A percentile compares a stretch with the other conserved stretches of the same genome.
These are phyloP conservation scores for Ogataea nakhonphanomensis DNA, from an alignment of 805 yeast genomes.

Conservation along the genomic window DNA sequence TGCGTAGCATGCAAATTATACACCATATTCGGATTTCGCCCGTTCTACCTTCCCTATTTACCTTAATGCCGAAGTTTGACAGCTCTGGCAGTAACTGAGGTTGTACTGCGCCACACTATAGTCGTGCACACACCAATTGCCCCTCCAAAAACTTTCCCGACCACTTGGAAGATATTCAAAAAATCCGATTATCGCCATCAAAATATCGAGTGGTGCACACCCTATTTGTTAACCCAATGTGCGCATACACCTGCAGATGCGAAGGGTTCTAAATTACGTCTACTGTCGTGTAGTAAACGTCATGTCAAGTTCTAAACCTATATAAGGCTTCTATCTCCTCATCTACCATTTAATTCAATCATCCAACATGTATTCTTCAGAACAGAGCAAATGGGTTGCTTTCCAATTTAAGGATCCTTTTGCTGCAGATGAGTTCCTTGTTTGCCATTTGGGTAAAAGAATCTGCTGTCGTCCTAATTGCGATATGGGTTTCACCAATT, in stretches of 20 bases:
- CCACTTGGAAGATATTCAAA: neutral
- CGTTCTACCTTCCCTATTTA: too few species aligned
- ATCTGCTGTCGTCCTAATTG: slow-evolving; percentile 70
- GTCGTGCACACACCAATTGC: too few species aligned
- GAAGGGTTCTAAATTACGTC: slow-evolving; percentile 4
- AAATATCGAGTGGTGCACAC: neutral
- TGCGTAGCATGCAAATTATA: too few species aligned
- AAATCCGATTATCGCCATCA: neutral
- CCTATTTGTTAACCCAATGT: neutral
- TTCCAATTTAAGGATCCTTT: slow-evolving; percentile 65
- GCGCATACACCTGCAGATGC: slow-evolving; percentile 6
- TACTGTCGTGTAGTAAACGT: slow-evolving; percentile 6
- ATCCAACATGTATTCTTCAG: slow-evolving; percentile 36
- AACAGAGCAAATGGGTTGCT: slow-evolving; percentile 54
- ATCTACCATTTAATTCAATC: neutral
- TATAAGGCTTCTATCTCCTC: slow-evolving; percentile 2
- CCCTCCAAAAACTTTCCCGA: too few species aligned
- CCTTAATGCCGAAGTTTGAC: too few species aligned
- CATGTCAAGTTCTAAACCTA: slow-evolving; percentile 3
- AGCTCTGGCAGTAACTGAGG: too few species aligned
- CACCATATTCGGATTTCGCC: too few species aligned
- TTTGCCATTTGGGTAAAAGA: slow-evolving; percentile 41
- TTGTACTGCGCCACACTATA: too few species aligned
- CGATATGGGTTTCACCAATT: slow-evolving; percentile 41
- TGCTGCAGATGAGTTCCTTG: slow-evolving; percentile 56